phyloP scores from a whole-genome alignment of 108 stramenopile species.

The Nitzschia palea region DNA sequence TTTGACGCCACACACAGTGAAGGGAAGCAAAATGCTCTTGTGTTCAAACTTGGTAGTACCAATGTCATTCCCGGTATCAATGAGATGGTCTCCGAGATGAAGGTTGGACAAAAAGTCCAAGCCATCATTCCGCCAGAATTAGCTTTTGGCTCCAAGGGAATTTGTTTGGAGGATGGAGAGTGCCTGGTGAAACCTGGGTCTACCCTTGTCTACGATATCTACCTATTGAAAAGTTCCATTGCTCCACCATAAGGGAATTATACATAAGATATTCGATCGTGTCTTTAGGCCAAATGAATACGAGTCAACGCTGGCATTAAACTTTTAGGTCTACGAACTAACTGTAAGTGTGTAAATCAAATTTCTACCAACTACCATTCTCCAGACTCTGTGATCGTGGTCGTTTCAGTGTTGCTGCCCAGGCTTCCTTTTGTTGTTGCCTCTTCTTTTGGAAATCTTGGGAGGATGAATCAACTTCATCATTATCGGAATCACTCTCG shows the following conservation, averaged over 20 bases:
- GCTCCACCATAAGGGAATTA: slow-evolving; percentile 70
- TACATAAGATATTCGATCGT: background rate
- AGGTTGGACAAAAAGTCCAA: slow-evolving; percentile 83
- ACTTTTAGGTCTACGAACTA: background rate
- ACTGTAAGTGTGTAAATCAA: background rate
- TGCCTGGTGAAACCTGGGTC: slow-evolving; percentile 85
- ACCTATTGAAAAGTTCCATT: slow-evolving; percentile 72
- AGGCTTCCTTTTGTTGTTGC: slow-evolving; percentile 25
- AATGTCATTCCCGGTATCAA: slow-evolving; percentile 79
- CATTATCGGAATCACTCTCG: slow-evolving; percentile 18
- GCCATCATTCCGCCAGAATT: slow-evolving; percentile 83
- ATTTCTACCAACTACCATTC: slow-evolving; percentile 56
- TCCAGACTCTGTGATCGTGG: slow-evolving; percentile 51
- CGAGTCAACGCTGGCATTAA: slow-evolving; percentile 3
- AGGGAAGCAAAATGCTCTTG: slow-evolving; percentile 72
- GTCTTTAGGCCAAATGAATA: background rate
- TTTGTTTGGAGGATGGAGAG: slow-evolving; percentile 82
- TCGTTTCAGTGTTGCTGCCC: slow-evolving; percentile 48
- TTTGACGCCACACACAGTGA: slow-evolving; percentile 87
- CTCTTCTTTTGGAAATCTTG: slow-evolving; percentile 14
- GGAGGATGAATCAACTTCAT: slow-evolving; percentile 5
- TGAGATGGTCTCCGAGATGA: slow-evolving; percentile 73
- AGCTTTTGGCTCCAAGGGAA: slow-evolving; percentile 80
- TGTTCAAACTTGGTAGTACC: slow-evolving; percentile 75
- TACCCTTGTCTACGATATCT: slow-evolving; percentile 84